phyloP scores from a whole-genome alignment of 2,329 filamentous ascomycete species.

The Xylaria sp. region DNA sequence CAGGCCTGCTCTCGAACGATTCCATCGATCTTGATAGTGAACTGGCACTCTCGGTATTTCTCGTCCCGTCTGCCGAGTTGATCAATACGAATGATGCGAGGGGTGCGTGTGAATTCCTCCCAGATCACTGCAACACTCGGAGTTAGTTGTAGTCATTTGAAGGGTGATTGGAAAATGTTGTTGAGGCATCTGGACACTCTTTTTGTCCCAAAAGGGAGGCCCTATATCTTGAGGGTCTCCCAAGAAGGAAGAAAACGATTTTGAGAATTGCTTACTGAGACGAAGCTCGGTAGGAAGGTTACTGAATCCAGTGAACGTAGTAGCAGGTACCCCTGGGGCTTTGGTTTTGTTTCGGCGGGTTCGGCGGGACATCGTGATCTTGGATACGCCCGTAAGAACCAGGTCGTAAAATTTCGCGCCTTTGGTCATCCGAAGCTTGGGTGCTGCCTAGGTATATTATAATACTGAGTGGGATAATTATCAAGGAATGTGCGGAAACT shows the following conservation, averaged over 20 bases:
- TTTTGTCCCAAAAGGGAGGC: too few species aligned
- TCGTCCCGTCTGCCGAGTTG: neutral
- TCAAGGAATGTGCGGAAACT: neutral
- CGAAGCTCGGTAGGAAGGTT: constrained; percentile 2
- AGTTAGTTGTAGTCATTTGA: too few species aligned
- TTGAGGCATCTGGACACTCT: too few species aligned
- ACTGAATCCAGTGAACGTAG: neutral
- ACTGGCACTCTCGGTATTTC: neutral
- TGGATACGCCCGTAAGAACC: neutral
- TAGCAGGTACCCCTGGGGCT: neutral
- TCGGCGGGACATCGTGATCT: neutral
- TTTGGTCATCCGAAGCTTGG: neutral
- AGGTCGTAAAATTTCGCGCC: neutral
- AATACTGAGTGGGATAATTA: neutral
- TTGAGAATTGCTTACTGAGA: too few species aligned
- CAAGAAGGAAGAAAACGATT: too few species aligned
- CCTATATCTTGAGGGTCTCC: too few species aligned
- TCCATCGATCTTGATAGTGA: constrained; percentile 1
- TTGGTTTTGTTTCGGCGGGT: neutral
- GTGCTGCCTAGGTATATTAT: neutral
- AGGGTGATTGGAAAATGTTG: too few species aligned
- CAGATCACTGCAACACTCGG: too few species aligned
- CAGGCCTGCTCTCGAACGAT: constrained; percentile 8
- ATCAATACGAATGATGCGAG: constrained; percentile 21
- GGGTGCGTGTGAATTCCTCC: constrained; percentile 20